Evolutionary conservation across 2,329 filamentous ascomycete species (phyloP).

Genomic region (Arthrobotrys conoides): DNA sequence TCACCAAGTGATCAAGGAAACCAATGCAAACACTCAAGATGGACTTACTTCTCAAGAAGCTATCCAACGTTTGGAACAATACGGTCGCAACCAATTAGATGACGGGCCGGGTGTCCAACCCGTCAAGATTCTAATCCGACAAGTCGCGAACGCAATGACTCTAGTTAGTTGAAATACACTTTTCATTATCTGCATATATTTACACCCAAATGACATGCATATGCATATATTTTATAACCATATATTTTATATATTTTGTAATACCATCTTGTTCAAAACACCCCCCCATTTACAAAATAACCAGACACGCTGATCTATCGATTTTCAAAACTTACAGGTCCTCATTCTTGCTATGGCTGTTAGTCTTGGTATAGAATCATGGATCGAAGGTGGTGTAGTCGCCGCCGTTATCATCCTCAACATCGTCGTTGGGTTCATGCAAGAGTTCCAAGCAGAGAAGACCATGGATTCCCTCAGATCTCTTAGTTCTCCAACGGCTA

Average conservation of each 20-base stretch:
- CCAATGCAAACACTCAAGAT: conserved; percentile 76
- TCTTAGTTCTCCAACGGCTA: conserved; percentile 71
- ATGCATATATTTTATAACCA: background rate
- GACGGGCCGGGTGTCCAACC: conserved; percentile 77
- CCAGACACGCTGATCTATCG: conserved; percentile 39
- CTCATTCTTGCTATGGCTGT: conserved; percentile 74
- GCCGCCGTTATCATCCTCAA: conserved; percentile 74
- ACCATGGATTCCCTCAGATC: conserved; percentile 72
- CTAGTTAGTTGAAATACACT: conserved; percentile 66
- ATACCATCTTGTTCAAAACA: background rate
- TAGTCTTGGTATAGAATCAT: conserved; percentile 73
- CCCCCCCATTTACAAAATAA: background rate
- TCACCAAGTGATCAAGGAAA: conserved; percentile 75
- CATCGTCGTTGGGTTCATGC: conserved; percentile 73
- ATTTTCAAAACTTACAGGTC: conserved; percentile 64
- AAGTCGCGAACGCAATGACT: conserved; percentile 84
- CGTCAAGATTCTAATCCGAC: conserved; percentile 79
- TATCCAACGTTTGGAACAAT: conserved; percentile 72
- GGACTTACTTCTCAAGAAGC: conserved; percentile 77
- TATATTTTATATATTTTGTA: background rate
- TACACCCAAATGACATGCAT: too few species aligned
- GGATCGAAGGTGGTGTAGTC: conserved; percentile 75
- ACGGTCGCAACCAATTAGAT: conserved; percentile 79
- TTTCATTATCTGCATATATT: background rate
- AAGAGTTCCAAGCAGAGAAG: conserved; percentile 72